Base-by-base conservation (phyloP, 179 eudicot species). In the Drosera spatulata region DNA sequence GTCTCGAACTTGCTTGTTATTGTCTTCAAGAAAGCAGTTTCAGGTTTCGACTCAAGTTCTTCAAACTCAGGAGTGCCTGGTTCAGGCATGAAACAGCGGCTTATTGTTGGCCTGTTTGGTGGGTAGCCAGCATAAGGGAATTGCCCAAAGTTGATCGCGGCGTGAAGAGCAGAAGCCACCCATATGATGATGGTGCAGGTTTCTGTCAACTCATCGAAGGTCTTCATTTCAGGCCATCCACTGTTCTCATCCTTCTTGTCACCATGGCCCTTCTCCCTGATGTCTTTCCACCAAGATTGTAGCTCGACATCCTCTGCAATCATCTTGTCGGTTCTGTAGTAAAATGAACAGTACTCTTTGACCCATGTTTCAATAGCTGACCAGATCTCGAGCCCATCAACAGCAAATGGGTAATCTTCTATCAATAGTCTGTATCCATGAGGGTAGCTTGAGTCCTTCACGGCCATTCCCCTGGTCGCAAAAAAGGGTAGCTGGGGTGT, bases 221-320 rank as follows among this genome's bases (percentile, higher is more conserved):
- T 75, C 42, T 80, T 75, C 97, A 91, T 87, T 59, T 72, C 55
- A 2, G 86, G 84, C 97, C 97, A 87, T 93, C 96, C 85, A 14
- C 85, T 66, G 60, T 83, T n/a, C n/a, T n/a, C 88, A 44, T 85
- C 61, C 60, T 83, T 85, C 66, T 79, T 76, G 44, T 82, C 84
- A 10, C 79, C 83, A 15, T 79, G 83, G 22, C 86, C 83, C 39
- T 63, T 70, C 13, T 73, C 62, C 10, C 73, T 67, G 50, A 82
- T 65, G 60, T 82, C 81, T 0, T 41, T 50, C 86, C 86, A 82
- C 84, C 84, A 79, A 14, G 76, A 69, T 62, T 79, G 86, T 52
- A 79, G 77, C 59, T 82, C 84, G 0, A 63, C 39, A 56, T 81
- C 86, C 3, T 33, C 39, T 69, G 62, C 68, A 5, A 82, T 72